Conservation (phyloP, 495 filamentous ascomycete genomes). For the Tuber microsphaerosporum region DNA sequence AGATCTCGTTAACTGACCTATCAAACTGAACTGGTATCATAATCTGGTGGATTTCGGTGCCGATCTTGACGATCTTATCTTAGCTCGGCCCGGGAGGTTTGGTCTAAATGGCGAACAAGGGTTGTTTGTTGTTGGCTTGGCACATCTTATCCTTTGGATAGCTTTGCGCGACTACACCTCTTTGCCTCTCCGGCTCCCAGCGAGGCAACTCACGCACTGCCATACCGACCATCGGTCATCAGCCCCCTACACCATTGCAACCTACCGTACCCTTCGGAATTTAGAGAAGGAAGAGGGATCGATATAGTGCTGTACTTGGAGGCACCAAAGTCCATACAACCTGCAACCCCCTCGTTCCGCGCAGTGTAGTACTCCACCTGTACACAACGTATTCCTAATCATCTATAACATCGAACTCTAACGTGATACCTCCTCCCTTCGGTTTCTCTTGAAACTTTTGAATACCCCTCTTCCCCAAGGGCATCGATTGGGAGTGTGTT, state of each 20-base stretch:
- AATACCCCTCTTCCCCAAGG: background rate
- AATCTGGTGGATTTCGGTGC: background rate
- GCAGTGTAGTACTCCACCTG: background rate
- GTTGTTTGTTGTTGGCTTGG: background rate
- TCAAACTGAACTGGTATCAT: background rate
- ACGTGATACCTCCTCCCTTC: background rate
- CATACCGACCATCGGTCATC: background rate
- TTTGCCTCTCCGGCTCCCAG: background rate
- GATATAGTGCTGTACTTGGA: background rate
- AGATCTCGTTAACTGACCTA: background rate
- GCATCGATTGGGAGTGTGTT: background rate
- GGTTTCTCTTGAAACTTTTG: background rate
- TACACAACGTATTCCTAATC: background rate
- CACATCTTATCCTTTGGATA: background rate
- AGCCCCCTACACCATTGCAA: background rate
- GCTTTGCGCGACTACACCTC: background rate
- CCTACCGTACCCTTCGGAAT: background rate
- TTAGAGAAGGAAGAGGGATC: background rate
- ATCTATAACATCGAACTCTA: background rate
- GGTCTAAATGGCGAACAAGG: background rate
- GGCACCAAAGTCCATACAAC: background rate
- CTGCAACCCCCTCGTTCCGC: background rate
- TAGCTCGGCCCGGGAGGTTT: background rate
- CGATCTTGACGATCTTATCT: background rate
- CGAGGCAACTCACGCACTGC: background rate